phyloP scores from a whole-genome alignment of 2,329 filamentous ascomycete species.

The Penicillium palitans region DNA sequence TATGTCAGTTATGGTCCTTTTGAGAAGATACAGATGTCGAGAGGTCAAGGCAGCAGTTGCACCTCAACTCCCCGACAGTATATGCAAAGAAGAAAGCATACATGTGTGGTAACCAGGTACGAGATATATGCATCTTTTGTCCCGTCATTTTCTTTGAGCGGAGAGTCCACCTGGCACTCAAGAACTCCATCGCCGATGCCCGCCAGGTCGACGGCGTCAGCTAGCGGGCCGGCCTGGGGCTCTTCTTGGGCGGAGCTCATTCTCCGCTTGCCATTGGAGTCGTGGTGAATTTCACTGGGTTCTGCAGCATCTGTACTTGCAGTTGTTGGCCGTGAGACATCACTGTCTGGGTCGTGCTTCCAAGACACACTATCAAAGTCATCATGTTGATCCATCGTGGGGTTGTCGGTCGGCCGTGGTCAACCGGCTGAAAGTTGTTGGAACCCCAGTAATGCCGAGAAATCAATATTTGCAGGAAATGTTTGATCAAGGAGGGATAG shows the following conservation, averaged over 20 bases:
- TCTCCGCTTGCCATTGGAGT: slow-evolving; percentile 52
- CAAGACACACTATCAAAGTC: slow-evolving; percentile 82
- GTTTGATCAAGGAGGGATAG: background rate
- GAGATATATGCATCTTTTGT: slow-evolving; percentile 97
- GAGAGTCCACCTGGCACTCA: slow-evolving; percentile 78
- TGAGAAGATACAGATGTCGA: background rate
- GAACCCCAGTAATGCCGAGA: slow-evolving; percentile 7
- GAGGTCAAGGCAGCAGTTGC: slow-evolving; percentile 21
- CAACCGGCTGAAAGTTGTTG: slow-evolving; percentile 18
- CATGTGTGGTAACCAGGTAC: slow-evolving; percentile 88
- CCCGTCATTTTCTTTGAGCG: slow-evolving; percentile 92
- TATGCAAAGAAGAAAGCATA: slow-evolving; percentile 46
- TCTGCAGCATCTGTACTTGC: slow-evolving; percentile 45
- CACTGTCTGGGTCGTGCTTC: slow-evolving; percentile 62
- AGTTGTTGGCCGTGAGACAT: slow-evolving; percentile 44
- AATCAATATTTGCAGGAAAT: background rate
- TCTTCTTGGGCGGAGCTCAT: slow-evolving; percentile 48
- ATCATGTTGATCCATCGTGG: slow-evolving; percentile 55
- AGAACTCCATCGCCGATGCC: slow-evolving; percentile 71
- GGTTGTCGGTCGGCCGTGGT: slow-evolving; percentile 19
- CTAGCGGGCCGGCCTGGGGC: slow-evolving; percentile 51
- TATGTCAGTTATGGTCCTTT: slow-evolving; percentile 16
- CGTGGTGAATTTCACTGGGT: slow-evolving; percentile 35
- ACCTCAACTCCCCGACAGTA: background rate
- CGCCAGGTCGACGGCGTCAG: slow-evolving; percentile 60